phyloP scores from a whole-genome alignment of 2,329 filamentous ascomycete species.

The Ceratocystis cacaofunesta region DNA sequence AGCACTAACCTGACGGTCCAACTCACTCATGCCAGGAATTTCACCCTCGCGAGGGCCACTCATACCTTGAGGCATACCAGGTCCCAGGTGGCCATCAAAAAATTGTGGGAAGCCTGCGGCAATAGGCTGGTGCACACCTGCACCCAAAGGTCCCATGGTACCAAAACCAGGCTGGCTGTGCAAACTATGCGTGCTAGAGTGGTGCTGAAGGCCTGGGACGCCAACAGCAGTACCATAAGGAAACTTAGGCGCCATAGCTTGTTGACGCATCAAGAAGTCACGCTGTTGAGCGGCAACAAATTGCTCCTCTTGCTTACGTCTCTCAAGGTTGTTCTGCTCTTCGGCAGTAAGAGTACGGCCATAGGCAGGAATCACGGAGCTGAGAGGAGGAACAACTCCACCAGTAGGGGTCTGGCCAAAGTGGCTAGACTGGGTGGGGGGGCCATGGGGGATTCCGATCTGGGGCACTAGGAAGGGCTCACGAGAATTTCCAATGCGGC shows the following conservation, averaged over 20 bases:
- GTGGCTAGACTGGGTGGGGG: slow-evolving; percentile 39
- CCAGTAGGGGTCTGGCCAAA: slow-evolving; percentile 38
- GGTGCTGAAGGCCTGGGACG: slow-evolving; percentile 53
- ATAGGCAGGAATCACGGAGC: slow-evolving; percentile 87
- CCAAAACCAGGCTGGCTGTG: slow-evolving; percentile 96
- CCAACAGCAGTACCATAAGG: slow-evolving; percentile 25
- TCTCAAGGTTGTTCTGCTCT: slow-evolving; percentile 92
- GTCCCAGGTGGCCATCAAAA: slow-evolving; percentile 5
- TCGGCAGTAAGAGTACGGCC: slow-evolving; percentile 92
- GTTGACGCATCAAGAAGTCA: slow-evolving; percentile 67
- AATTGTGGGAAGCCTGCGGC: slow-evolving; percentile 9
- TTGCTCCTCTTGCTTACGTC: slow-evolving; percentile 95
- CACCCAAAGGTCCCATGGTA: slow-evolving; percentile 72
- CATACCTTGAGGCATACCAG: slow-evolving; percentile 7
- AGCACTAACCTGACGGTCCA: slow-evolving; percentile 40
- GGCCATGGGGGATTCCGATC: slow-evolving; percentile 85
- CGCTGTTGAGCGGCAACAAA: slow-evolving; percentile 93
- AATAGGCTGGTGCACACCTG: slow-evolving; percentile 25
- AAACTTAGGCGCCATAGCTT: slow-evolving; percentile 54
- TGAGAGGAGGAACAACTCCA: slow-evolving; percentile 71
- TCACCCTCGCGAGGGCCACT: slow-evolving; percentile 44
- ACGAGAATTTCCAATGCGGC: slow-evolving; percentile 89
- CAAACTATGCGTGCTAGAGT: slow-evolving; percentile 86
- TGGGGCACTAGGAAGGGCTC: slow-evolving; percentile 96
- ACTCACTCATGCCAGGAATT: slow-evolving; percentile 45